phyloP scores from a whole-genome alignment of 305 asterid genomes.

The Fraxinus xanthoxyloides region DNA sequence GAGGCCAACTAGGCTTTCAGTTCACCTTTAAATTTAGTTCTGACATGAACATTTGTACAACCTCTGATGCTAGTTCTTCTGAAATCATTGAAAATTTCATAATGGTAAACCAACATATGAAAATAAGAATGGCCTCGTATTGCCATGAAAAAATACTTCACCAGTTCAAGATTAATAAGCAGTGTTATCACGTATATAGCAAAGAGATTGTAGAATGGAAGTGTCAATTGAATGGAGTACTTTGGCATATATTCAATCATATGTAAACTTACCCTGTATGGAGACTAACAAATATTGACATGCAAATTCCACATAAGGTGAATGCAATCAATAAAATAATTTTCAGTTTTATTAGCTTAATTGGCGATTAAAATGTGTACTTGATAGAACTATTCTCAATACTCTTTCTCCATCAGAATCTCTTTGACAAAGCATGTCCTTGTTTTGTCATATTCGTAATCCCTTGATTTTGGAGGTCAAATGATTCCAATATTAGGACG shows the following conservation, averaged over 20 bases:
- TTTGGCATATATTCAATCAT: not conserved
- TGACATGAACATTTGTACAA: slow-evolving; percentile 62
- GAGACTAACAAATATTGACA: not conserved
- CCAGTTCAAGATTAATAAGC: slow-evolving; percentile 2
- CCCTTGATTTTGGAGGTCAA: not conserved
- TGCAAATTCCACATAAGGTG: not conserved
- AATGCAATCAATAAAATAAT: not conserved
- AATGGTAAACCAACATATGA: slow-evolving; percentile 3
- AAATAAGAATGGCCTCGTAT: not conserved
- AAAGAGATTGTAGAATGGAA: not conserved
- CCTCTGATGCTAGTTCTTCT: slow-evolving; percentile 68
- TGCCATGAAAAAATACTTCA: not conserved
- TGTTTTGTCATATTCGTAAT: not conserved
- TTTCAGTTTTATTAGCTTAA: not conserved
- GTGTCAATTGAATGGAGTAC: not conserved
- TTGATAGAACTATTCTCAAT: not conserved
- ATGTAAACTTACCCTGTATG: not conserved
- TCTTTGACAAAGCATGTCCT: not conserved
- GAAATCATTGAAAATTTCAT: slow-evolving; percentile 31
- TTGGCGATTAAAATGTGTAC: not conserved
- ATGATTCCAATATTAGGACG: not conserved
- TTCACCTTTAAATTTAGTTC: slow-evolving; percentile 68
- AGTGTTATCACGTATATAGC: not conserved
- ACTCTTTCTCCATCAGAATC: not conserved
- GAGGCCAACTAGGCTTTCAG: slow-evolving; percentile 21